Evolutionary conservation across 352 stramenopile genomes (phyloP), one percentile per base, ranked within the genome.

Genomic region (Blastocystis sp.): DNA sequence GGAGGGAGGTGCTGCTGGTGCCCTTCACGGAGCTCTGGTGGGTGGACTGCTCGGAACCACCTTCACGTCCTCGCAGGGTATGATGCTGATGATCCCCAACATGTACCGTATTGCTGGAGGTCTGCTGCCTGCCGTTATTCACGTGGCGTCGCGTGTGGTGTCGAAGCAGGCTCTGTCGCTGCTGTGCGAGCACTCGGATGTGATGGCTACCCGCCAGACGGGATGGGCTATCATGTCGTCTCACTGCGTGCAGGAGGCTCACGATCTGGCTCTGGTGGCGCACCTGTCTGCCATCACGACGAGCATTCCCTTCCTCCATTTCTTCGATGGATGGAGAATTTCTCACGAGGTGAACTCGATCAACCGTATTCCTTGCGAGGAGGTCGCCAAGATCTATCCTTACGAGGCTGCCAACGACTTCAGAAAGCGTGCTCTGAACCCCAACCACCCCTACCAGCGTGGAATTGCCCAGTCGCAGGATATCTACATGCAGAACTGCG

Each of bases 111-210:
- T 81, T 81, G 69, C 69, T 81, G 69, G 69, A 67, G 69, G 54
- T 49, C 69, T 81, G 34, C 54, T 81, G 36, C 69, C 69, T 67
- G 69, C 92, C 3, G 92, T 95, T 46, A 90, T 96, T 49, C 93
- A 96, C 88, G 93, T 96, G 34, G 92, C 93, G 24, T 92, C 92
- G 29, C 89, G 91, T 72, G 87, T 89, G 36, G 85, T 92, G 16
- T 87, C 89, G 48, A 89, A 89, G 32, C 88, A 91, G 73, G 89
- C 88, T 44, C 81, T 91, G 8, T 89, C 84, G 8, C 90, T 92
- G 72, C 89, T 91, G 79, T 88, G 89, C n/a, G 93, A 96, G 73
- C 93, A 96, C 88, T 92, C 91, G 46, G 93, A 96, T 88, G 91
- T 94, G 40, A 96, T 97, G 92, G 91, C 48, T 7, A 86, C 88